Base-by-base conservation (phyloP, 495 filamentous ascomycete species). In the Penicillium pancosmium region DNA sequence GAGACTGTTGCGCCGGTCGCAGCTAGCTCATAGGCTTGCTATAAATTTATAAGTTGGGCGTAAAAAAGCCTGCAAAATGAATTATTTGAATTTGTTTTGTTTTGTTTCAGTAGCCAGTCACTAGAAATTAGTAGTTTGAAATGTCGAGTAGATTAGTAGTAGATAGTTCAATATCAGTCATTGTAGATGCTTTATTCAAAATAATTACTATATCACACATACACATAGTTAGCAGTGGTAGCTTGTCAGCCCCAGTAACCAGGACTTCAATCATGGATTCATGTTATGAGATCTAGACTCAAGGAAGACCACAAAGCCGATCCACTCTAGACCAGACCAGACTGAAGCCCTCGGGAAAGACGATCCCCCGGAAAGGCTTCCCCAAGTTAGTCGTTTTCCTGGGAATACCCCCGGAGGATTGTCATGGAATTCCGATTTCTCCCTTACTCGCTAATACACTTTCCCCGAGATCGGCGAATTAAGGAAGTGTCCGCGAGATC, bases 1-100 rank as follows among this genome's bases (percentile, higher is more conserved):
- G 67, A 69, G 48, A 55, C 60, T 61, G 60, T 59, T 61, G 64
- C 67, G 66, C 68, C 61, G 68, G 68, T 62, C 68, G 66, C 63
- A 66, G 65, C 65, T 23, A 66, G 54, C 56, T 46, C 60, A 19
- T 70, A 68, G 50, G 27, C 44, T 16, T 54, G 19, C 11, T n/a
- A 46, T 46, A 23, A 16, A 44, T 13, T 16, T 44, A 44, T 44
- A 44, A 44, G 41, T 18, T 19, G 41, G 41, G 41, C 41, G 5
- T 31, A 6, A 31, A 0, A 44, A 16, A 44, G 41, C 41, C 41
- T 10, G 41, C 41, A 44, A 44, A 44, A 44, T 44, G 41, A 44
- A 31, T 31, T 31, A 9, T 31, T 31, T 6, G 8, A 31, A 31
- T 31, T 1, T 7, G 27, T 8, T 31, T 31, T 9, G 4, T 31